Base-by-base conservation (phyloP, 192 early-diverging fungal species). In the Fimicolochytrium jonesii region DNA sequence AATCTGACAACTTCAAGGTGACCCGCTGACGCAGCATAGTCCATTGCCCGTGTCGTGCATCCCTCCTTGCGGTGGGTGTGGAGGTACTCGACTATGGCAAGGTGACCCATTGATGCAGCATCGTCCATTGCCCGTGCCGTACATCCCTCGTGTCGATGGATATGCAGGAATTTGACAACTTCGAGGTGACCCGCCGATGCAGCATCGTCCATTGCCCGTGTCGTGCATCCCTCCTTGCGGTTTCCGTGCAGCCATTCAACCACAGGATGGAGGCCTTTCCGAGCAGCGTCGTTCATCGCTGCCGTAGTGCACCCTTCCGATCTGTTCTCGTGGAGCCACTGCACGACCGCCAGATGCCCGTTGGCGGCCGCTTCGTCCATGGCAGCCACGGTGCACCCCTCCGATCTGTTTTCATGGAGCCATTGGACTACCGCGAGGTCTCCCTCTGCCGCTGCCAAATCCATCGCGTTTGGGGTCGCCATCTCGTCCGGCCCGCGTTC, bases 181-280 rank as follows among this genome's bases (percentile, higher is more conserved):
- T 49, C 20, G 25, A 68, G 35, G 48, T 63, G 57, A 45, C 64
- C 64, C 25, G 33, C 25, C 20, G 32, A 18, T 34, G 57, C 39
- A 7, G 64, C 70, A 13, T 34, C 28, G 30, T 72, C 70, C 64
- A 72, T 71, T n/a, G 56, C 69, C 18, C 45, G 46, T 41, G 64
- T 26, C 22, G 64, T 61, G 32, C 64, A 61, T 20, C 50, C 58
- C 45, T 52, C 70, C 22, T 15, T 10, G 6, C 64, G 49, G 22
- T 23, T 33, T 28, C 26, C 46, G 54, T 61, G 59, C 1, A 72
- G 29, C 20, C 41, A 62, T 42, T 34, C 28, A 10, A 72, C 64
- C 10, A 61, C 46, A 23, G 37, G 36, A 5, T 62, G 45, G 45
- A 61, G 59, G 15, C 70, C 70, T 11, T 62, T 35, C 10, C 42